These are phyloP conservation scores for Inosperma sp. DNA, from an alignment of 768 basidiomycete genomes.

Conservation along the genomic window DNA sequence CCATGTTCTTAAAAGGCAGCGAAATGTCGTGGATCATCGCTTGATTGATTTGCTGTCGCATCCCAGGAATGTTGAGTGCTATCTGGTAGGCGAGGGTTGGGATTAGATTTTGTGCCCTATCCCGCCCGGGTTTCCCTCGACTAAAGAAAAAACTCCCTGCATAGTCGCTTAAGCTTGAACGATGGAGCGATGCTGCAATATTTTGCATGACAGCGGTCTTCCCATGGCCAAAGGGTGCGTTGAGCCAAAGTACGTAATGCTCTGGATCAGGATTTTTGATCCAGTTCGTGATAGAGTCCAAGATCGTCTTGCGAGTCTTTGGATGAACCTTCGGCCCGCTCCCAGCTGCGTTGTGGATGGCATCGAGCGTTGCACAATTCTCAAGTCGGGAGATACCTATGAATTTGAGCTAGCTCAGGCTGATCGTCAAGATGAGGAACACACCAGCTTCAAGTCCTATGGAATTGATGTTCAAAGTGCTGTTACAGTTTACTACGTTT, in stretches of 20 bases:
- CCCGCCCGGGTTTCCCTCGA: not conserved
- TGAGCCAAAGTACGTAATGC: conserved; percentile 16
- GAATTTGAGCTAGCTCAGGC: too few species aligned
- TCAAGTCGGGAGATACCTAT: too few species aligned
- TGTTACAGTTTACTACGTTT: too few species aligned
- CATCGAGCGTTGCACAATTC: too few species aligned
- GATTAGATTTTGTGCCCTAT: conserved; percentile 1
- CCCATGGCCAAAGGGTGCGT: conserved; percentile 20
- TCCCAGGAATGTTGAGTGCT: not conserved
- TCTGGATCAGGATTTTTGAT: conserved; percentile 3
- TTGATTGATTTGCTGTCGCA: not conserved
- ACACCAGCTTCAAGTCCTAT: too few species aligned
- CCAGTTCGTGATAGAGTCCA: conserved; percentile 11
- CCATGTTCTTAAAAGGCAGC: not conserved
- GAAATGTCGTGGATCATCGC: not conserved
- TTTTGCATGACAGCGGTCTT: conserved; percentile 20
- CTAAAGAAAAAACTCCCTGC: conserved; percentile 12
- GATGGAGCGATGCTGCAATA: conserved; percentile 1
- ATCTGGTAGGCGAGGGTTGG: conserved; percentile 12
- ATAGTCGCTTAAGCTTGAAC: not conserved
- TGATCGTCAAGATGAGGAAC: too few species aligned
- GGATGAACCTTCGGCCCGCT: conserved; percentile 17
- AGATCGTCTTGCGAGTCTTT: conserved; percentile 14
- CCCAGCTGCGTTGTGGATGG: too few species aligned
- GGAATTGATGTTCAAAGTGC: too few species aligned